Conservation (phyloP, 1,139 yeast species). For the Waltiozyma sp. region DNA sequence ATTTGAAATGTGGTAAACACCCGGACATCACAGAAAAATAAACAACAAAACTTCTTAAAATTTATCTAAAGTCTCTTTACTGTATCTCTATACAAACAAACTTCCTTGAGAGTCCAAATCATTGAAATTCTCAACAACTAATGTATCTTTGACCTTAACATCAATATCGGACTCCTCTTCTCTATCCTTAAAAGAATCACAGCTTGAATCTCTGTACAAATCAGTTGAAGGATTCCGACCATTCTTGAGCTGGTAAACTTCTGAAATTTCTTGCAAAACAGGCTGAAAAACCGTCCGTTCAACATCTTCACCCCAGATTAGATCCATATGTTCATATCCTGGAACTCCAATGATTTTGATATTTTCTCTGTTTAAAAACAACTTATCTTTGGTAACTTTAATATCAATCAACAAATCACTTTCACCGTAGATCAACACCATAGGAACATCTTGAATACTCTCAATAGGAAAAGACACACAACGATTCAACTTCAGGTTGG, state of each 20-base stretch:
- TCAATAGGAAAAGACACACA: constrained; percentile 41
- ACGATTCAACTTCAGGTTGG: constrained; percentile 23
- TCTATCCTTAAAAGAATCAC: neutral
- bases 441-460: constrained; percentile 56
- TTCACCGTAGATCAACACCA: constrained; percentile 70
- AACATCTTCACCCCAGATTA: constrained; percentile 77
- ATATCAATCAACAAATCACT: constrained; percentile 79
- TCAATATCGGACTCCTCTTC: neutral
- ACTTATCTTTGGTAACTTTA: constrained; percentile 39
- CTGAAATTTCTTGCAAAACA: neutral
- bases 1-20: too few species aligned
- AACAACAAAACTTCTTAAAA: too few species aligned
- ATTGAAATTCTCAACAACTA: too few species aligned
- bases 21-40: too few species aligned
- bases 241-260: neutral
- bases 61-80: too few species aligned
- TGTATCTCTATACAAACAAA: neutral
- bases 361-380: constrained; percentile 21
- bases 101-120: neutral
- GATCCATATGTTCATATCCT: constrained; percentile 72
- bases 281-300: constrained; percentile 37
- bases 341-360: constrained; percentile 23
- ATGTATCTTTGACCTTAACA: too few species aligned
- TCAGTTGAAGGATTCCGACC: neutral
- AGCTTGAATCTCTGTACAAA: neutral